Evolutionary conservation across 331 rosid species (phyloP).

Genomic region (Phaseolus coccineus): DNA sequence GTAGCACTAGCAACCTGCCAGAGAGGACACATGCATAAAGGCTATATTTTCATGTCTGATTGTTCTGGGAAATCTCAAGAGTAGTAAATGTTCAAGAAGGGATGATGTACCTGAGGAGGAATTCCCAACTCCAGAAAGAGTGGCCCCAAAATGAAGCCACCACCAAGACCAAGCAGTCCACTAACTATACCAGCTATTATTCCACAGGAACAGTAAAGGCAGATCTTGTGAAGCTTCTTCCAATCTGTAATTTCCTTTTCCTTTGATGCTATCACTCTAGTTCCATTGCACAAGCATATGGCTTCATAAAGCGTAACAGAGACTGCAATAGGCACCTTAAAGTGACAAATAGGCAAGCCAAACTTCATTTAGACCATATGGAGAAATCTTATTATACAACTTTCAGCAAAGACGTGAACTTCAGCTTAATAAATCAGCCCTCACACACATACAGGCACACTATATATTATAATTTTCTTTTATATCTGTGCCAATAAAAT

Average conservation of each 20-base stretch:
- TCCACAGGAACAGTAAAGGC: conserved; percentile 75
- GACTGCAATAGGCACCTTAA: conserved; percentile 73
- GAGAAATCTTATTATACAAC: conserved; percentile 9
- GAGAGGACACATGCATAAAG: neutral
- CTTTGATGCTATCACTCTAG: conserved; percentile 75
- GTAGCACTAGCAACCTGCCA: conserved; percentile 88
- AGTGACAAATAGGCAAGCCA: conserved; percentile 34
- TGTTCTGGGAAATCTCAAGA: conserved; percentile 7
- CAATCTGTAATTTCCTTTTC: conserved; percentile 79
- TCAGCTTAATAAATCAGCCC: neutral
- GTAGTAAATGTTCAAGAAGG: conserved; percentile 13
- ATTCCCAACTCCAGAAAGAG: conserved; percentile 83
- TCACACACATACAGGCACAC: neutral
- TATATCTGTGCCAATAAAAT: neutral
- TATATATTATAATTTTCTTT: neutral
- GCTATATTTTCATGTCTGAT: neutral
- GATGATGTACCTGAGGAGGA: conserved; percentile 78
- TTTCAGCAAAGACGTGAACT: conserved; percentile 4
- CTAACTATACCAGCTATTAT: conserved; percentile 81
- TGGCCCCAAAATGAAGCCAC: conserved; percentile 91
- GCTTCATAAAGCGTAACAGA: conserved; percentile 78
- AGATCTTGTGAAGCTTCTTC: conserved; percentile 73
- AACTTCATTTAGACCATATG: conserved; percentile 9
- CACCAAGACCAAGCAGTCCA: conserved; percentile 85
- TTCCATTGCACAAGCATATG: conserved; percentile 71